Base-by-base conservation (phyloP, 225 moss, liverwort and hornwort species). In the Pleurozium schreberi region DNA sequence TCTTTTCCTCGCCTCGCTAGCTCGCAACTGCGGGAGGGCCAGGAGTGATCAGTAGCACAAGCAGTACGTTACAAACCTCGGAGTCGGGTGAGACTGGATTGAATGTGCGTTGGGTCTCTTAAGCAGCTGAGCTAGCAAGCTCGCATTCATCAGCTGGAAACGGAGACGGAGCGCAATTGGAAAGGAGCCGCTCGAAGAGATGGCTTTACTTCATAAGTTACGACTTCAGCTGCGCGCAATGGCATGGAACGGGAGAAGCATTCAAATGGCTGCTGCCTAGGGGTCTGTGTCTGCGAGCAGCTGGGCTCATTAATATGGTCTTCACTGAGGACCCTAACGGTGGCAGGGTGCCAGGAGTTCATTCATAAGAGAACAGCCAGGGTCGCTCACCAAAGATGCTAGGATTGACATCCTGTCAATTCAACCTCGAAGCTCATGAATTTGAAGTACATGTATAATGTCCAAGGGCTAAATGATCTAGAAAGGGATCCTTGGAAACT, bases 231-330 rank as follows among this genome's bases (percentile, higher is more conserved):
- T n/a, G n/a, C n/a, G n/a, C n/a, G n/a, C n/a, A n/a, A n/a, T n/a
- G n/a, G n/a, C n/a, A n/a, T n/a, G n/a, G n/a, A n/a, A n/a, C n/a
- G n/a, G n/a, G n/a, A n/a, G n/a, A n/a, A n/a, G n/a, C 88, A 85
- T 90, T 90, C 88, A 85, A 88, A 90, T 81, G 66, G 27, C 55
- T 84, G 83, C 62, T 40, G 25, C 4, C 63, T 11, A 63, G 63
- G 40, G n/a, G 62, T 59, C 60, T 77, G 86, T 9, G 85, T 81
- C 88, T 77, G 87, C 2, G 63, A 87, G 87, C 89, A 85, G 91
- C 91, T 84, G 91, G 84, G 62, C 60, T 84, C 87, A 88, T 92
- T 75, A 92, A 90, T 87, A 40, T 6, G 87, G 75, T 30, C 49
- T 53, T 61, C 55, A 57, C 58, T 58, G 40, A 79, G 15, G 58